Evolutionary conservation across 768 basidiomycete species (phyloP).

Genomic region (Chiua virens): DNA sequence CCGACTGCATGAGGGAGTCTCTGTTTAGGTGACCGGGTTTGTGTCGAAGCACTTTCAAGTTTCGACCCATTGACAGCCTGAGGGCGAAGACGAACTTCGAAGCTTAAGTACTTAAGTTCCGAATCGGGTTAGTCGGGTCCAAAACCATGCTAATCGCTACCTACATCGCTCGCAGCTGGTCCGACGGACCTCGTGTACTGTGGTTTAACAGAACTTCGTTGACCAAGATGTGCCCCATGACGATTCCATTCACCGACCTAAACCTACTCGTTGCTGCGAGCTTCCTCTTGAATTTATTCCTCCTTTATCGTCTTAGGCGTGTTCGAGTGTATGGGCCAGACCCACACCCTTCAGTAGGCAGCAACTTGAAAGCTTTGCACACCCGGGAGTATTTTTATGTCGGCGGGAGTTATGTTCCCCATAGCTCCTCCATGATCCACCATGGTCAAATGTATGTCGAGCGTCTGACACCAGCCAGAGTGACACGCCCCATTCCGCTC

Average conservation of each 20-base stretch:
- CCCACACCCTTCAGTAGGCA: not conserved
- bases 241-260: slow-evolving; percentile 1
- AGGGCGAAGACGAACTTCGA: too few species aligned
- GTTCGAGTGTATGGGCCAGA: not conserved
- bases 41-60: too few species aligned
- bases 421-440: slow-evolving; percentile 37
- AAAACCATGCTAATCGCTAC: too few species aligned
- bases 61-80: too few species aligned
- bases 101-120: too few species aligned
- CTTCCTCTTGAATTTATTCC: slow-evolving; percentile 17
- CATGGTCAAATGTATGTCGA: slow-evolving; percentile 55
- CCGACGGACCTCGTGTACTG: too few species aligned
- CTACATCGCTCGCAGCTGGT: too few species aligned
- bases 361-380: slow-evolving; percentile 40
- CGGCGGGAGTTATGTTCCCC: slow-evolving; percentile 40
- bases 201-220: too few species aligned
- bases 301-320: slow-evolving; percentile 8
- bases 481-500: slow-evolving; percentile 41
- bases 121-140: too few species aligned
- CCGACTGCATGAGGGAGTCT: too few species aligned
- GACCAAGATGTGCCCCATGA: too few species aligned
- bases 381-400: slow-evolving; percentile 49
- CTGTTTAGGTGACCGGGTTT: too few species aligned
- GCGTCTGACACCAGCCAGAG: slow-evolving; percentile 42
- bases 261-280: slow-evolving; percentile 10